Conservation (phyloP, 2,329 filamentous ascomycete species). For the Gaeumannomyces tritici region DNA sequence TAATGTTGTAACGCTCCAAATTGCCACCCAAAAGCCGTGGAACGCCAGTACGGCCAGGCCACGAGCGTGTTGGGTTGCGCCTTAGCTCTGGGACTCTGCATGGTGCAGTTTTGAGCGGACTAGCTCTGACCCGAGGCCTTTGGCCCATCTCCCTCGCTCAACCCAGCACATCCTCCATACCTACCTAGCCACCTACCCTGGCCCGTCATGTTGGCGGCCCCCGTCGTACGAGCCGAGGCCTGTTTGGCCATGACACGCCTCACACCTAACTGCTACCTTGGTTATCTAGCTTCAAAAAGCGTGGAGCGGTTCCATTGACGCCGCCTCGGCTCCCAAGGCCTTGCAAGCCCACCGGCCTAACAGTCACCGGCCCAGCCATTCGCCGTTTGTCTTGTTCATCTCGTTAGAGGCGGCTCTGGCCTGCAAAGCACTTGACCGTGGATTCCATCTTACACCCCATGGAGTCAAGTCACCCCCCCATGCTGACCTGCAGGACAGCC, state of each 20-base stretch:
- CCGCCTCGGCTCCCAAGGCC: background rate
- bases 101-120: background rate
- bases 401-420: background rate
- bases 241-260: background rate
- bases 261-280: background rate
- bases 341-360: background rate
- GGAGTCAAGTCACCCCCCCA: background rate
- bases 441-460: background rate
- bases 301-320: background rate
- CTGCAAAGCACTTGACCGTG: background rate
- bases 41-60: background rate
- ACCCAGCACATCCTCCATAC: background rate
- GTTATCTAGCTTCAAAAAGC: background rate
- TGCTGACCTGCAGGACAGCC: background rate
- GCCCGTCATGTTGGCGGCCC: background rate
- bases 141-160: background rate
- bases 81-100: background rate
- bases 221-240: background rate
- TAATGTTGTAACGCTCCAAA: background rate
- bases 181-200: too few species aligned
- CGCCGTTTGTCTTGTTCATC: background rate
- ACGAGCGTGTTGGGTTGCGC: background rate
- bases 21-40: background rate
- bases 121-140: background rate
- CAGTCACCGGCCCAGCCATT: background rate